A percentile compares a stretch with the other conserved stretches of the same genome.
Conservation (phyloP, 176 grass and related monocot species). For the Ensete glaucum region DNA sequence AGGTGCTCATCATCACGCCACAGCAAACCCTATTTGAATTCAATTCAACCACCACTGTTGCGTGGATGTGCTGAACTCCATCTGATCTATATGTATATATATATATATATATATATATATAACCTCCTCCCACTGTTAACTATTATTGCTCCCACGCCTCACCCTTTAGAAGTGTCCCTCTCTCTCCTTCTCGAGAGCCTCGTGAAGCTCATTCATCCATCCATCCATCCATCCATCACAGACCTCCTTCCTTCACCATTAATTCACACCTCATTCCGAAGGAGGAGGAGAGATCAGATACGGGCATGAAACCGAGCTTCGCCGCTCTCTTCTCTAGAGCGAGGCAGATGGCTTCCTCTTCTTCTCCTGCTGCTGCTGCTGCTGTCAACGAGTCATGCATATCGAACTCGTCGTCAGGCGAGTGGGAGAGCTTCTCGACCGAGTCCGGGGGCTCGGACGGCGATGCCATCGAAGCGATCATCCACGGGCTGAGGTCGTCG, state of each 20-base stretch:
- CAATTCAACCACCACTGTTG: too few relatives aligned
- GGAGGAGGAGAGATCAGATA: neutral
- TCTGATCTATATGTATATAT: too few relatives aligned
- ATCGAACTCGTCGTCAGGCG: conserved; percentile 25
- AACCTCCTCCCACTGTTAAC: too few relatives aligned
- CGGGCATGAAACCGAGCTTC: conserved; percentile 40
- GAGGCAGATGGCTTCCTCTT: conserved; percentile 15
- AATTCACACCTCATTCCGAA: too few relatives aligned
- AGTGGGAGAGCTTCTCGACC: neutral
- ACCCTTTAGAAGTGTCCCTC: neutral
- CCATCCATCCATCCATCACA: too few relatives aligned
- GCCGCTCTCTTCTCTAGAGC: conserved; percentile 35
- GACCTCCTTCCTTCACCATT: too few relatives aligned
- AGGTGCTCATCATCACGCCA: too few relatives aligned
- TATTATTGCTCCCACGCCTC: neutral
- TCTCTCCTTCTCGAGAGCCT: neutral
- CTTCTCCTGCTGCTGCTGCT: neutral
- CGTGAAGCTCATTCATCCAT: too few relatives aligned
- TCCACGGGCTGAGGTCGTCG: conserved; percentile 41
- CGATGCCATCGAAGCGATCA: conserved; percentile 18
- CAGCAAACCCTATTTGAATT: too few relatives aligned
- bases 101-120: too few relatives aligned
- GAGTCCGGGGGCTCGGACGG: neutral
- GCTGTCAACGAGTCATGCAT: conserved; percentile 29
- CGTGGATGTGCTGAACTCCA: too few relatives aligned